A percentile compares a stretch with the other conserved stretches of the same genome.
These are phyloP conservation scores for Trypanosoma theileri DNA, from an alignment of 208 protist species.

Conservation along the genomic window DNA sequence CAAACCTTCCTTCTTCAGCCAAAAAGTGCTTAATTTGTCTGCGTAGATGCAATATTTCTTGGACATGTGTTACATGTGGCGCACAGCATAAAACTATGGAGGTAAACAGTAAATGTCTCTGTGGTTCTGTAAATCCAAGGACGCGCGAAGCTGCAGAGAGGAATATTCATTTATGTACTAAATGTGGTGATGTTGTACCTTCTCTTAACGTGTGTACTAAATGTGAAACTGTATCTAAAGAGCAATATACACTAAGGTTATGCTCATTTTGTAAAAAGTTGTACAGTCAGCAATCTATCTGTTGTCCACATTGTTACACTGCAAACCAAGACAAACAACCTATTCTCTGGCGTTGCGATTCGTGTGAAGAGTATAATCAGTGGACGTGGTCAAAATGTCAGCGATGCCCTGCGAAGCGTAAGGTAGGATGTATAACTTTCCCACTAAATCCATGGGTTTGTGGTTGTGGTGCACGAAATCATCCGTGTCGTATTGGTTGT, in stretches of 20 bases:
- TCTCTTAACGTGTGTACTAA: slow-evolving; percentile 24
- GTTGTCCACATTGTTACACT: slow-evolving; percentile 67
- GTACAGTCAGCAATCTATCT: slow-evolving; percentile 42
- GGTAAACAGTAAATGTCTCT: slow-evolving; percentile 19
- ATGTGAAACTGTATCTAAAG: slow-evolving; percentile 26
- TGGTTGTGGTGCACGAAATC: slow-evolving; percentile 59
- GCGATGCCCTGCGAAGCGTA: slow-evolving; percentile 38
- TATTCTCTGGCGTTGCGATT: slow-evolving; percentile 69
- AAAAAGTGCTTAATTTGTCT: slow-evolving; percentile 67
- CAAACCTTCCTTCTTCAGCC: slow-evolving; percentile 46
- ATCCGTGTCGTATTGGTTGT: slow-evolving; percentile 54
- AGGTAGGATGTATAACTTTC: slow-evolving; percentile 33
- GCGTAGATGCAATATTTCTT: slow-evolving; percentile 38
- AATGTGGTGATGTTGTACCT: slow-evolving; percentile 40
- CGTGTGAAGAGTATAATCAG: slow-evolving; percentile 57
- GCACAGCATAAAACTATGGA: slow-evolving; percentile 15
- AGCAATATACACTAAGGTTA: slow-evolving; percentile 2
- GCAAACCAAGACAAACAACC: slow-evolving; percentile 31
- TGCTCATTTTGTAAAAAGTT: slow-evolving; percentile 42
- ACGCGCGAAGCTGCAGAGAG: slow-evolving; percentile 1
- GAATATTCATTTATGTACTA: slow-evolving; percentile 29
- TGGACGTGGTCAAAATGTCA: slow-evolving; percentile 71
- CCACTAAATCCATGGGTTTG: slow-evolving; percentile 68
- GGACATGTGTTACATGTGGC: slow-evolving; percentile 52
- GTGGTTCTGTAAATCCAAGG: slow-evolving; percentile 33